Evolutionary conservation across 768 basidiomycete genomes (phyloP), one percentile per base, ranked within the genome.

Genomic region (Candolleomyces eurysporus): DNA sequence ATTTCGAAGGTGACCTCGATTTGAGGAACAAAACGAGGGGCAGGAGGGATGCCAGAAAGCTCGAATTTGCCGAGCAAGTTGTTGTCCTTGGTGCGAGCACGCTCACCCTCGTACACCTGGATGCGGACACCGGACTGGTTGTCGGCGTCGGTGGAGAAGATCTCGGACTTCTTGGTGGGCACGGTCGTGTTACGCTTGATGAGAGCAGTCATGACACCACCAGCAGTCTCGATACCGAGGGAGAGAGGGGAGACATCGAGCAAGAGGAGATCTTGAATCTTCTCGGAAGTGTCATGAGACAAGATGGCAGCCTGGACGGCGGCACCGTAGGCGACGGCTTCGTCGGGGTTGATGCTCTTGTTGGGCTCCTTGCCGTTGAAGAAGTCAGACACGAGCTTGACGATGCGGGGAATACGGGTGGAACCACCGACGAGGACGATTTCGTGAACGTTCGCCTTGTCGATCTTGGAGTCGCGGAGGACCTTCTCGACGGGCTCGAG

Each of bases 1-100:
- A 98, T 94, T 70, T 98, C 96, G 77, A 98, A 98, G 48, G 94
- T 96, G 71, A 98, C 96, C 75, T 98, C 96, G 67, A 98, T 84
- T 70, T 97, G 96, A 71, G 96, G 96, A 67, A 96, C 94, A 81
- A 96, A 96, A 72, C 88, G 87, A 59, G 89, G 61, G 48, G 61
- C 39, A 17, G 64, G 63, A 26, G 60, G 51, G 46, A 64, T 64
- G 45, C 51, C 60, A 21, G 50, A 54, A 6, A 64, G 48, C 32
- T 64, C 51, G 31, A 62, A 55, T 26, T 59, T 55, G n/a, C 57
- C 57, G 5, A 64, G 52, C 10, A 65, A 32, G 49, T 55, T 58
- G 56, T 65, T 61, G 55, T 63, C 45, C 36, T 61, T 55, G 30
- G 56, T 60, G 36, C 43, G 48, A 16, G 51, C 58, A 52, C 54